Evolutionary conservation across 768 basidiomycete genomes (phyloP), one percentile per base, ranked within the genome.

Genomic region (Collybia sp.): DNA sequence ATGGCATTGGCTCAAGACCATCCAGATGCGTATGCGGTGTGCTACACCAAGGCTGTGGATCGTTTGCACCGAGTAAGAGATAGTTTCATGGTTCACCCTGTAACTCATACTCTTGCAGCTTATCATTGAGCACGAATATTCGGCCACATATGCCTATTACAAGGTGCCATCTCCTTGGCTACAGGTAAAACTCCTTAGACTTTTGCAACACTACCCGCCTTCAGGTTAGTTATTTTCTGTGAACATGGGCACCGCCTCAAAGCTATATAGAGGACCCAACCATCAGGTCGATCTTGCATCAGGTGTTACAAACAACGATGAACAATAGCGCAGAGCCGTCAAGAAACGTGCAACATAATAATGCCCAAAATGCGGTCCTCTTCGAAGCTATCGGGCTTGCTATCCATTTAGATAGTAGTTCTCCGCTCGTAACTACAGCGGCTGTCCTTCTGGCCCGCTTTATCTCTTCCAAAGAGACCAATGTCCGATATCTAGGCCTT

Each of bases 141-240:
- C 84, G 6, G 75, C 86, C 31, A 87, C 90, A 42, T 99, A 99
- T 61, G 79, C 93, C 13, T 99, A 99, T 63, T 99, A 99, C 68
- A 93, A 93, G 68, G 92, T 98, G 2, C 95, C 95, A 16, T 89
- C 89, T 17, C 95, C 95, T 0, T 98, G 95, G 96, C 71, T 97
- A 30, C 95, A 98, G 68, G 92, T 98, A 52, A 96, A 97, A 63
- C 77, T 99, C 2, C 73, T 99, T 12, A 85, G 93, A 17, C 64
- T 99, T 12, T 64, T 99, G 32, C 96, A 98, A 63, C 95, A 96
- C 63, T 98, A 98, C 61, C 85, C 95, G 6, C 91, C 96, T 2
- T 85, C 95, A 48, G 93, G 94, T 93, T 50, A 52, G 80, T 62
- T 10, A 25, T n/a, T 16, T 1, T 38, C 30, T 15, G 9, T 8